phyloP scores from a whole-genome alignment of 805 yeast species.

The Kuraishia ogatae region DNA sequence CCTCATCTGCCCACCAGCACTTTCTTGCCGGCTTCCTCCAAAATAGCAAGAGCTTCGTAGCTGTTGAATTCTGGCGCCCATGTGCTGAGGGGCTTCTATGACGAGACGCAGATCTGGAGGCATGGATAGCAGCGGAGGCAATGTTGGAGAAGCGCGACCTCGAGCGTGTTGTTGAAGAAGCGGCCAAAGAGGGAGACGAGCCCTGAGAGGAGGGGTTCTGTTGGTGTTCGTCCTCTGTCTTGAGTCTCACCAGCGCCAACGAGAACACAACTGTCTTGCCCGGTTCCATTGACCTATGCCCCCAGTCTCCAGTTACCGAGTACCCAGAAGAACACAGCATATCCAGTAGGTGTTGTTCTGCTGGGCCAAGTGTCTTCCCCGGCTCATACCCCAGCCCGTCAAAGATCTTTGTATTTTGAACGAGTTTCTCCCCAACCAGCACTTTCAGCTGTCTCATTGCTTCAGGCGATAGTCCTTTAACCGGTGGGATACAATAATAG shows the following conservation, averaged over 20 bases:
- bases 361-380: constrained; percentile 61
- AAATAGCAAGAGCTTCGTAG: constrained; percentile 66
- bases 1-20: constrained; percentile 92
- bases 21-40: constrained; percentile 98
- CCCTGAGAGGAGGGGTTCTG: background rate
- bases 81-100: constrained; percentile 29
- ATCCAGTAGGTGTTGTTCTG: constrained; percentile 89
- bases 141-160: constrained; percentile 52
- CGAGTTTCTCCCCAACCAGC: constrained; percentile 62
- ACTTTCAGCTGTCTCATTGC: constrained; percentile 63
- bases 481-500: constrained; percentile 82
- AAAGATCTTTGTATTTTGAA: constrained; percentile 53
- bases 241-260: constrained; percentile 60
- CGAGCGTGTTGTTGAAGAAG: constrained; percentile 32
- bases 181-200: constrained; percentile 29
- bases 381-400: constrained; percentile 65
- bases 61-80: constrained; percentile 26
- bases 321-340: constrained; percentile 94
- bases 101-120: constrained; percentile 46
- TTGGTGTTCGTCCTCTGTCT: constrained; percentile 8
- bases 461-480: constrained; percentile 41
- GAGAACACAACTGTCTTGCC: constrained; percentile 82
- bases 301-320: constrained; percentile 64
- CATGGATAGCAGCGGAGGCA: constrained; percentile 31
- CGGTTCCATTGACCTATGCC: constrained; percentile 81